Evolutionary conservation across 345 rosid genomes (phyloP).

Genomic region (Syzygium jambos): DNA sequence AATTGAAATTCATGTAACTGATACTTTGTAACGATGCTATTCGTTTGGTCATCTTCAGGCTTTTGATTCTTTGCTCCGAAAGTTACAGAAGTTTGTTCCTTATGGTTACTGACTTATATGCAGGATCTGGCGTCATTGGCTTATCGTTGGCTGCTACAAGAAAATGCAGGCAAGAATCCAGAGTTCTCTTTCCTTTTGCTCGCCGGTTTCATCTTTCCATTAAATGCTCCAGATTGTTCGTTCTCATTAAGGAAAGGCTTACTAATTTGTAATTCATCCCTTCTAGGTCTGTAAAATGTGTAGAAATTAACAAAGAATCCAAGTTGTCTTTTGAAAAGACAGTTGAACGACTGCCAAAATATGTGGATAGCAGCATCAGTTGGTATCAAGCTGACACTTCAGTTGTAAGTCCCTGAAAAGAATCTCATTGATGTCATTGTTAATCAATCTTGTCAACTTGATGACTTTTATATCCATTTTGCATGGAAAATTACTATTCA

Average conservation of each 20-base stretch:
- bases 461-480: too few species aligned
- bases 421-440: neutral
- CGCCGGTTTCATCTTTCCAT: neutral
- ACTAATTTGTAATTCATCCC: slow-evolving; percentile 2
- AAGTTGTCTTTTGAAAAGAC: slow-evolving; percentile 83
- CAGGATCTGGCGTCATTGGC: slow-evolving; percentile 97
- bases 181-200: neutral
- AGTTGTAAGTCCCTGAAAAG: slow-evolving; percentile 32
- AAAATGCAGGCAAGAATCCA: slow-evolving; percentile 71
- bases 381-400: slow-evolving; percentile 95
- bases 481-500: too few species aligned
- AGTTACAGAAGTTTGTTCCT: slow-evolving; percentile 83
- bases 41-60: slow-evolving; percentile 31
- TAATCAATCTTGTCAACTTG: neutral
- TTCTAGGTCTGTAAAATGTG: slow-evolving; percentile 78
- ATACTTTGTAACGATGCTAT: neutral
- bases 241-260: neutral
- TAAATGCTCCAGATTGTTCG: neutral
- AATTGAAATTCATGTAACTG: neutral
- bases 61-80: slow-evolving; percentile 70
- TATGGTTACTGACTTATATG: slow-evolving; percentile 83
- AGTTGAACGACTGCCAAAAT: slow-evolving; percentile 62
- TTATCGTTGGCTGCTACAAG: slow-evolving; percentile 74
- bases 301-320: slow-evolving; percentile 91
- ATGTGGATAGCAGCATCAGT: slow-evolving; percentile 59